Base-by-base conservation (phyloP, 441 rosid species). In the Brassica hybrid region DNA sequence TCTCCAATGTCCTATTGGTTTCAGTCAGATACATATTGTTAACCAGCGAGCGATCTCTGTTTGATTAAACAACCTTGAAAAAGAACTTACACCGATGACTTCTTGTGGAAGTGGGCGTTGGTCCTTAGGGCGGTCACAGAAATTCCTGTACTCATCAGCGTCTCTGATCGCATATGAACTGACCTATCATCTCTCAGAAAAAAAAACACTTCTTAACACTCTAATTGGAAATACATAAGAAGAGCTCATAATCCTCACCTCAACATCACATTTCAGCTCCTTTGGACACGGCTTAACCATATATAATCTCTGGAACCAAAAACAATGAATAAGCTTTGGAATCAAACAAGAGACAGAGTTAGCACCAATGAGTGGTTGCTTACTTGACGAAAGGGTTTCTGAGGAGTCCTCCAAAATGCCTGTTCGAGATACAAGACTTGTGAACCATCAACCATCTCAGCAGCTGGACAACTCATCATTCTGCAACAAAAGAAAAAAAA, bases 241-340 rank as follows among this genome's bases (percentile, higher is more conserved):
- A 65, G 21, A 32, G 54, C 73, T 8, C 14, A 74, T 58, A 84
- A 84, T 77, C 60, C 85, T 69, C 72, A 94, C 98, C 96, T 94
- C 97, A 18, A 94, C 97, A 80, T 93, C 98, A 63, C 98, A 93
- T 87, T 93, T 92, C 73, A 91, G 71, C 82, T 94, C 97, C 77
- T 94, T 94, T 1, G 97, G 93, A 81, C 99, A 94, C 12, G 96
- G 97, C 88, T 91, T 94, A 72, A 93, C 98, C 90, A 93, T 83
- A 78, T 83, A 86, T 79, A 91, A 90, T 82, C 99, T 91, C 98
- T 91, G 88, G 77, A 86, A 81, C 38, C 67, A 64, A 43, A 72
- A 52, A 0, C 6, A 4, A 59, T 27, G 23, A 27, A 60, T 8
- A 62, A 23, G 27, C 27, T 23, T 27, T 1, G n/a, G 6, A 73